Conservation (phyloP, 2,329 filamentous ascomycete genomes). For the Mycosphaerelloides madeirae region DNA sequence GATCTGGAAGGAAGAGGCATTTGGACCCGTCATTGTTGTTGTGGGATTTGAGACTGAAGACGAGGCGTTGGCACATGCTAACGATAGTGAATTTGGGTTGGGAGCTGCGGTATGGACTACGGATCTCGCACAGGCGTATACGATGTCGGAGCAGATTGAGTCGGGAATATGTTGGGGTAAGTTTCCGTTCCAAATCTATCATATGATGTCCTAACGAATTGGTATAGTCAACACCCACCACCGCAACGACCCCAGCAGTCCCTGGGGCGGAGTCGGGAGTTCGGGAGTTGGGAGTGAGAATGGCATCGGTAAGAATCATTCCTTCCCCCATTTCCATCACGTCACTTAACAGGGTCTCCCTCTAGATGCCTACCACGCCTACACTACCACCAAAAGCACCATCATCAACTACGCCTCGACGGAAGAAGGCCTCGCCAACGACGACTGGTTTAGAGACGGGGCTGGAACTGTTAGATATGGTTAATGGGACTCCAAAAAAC, state of each 20-base stretch:
- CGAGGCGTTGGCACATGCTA: slow-evolving; percentile 45
- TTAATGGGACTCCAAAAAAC: no score
- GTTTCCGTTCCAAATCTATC: not conserved
- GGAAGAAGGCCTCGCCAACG: slow-evolving; percentile 48
- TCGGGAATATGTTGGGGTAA: slow-evolving; percentile 62
- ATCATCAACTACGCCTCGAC: slow-evolving; percentile 63
- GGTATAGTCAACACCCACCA: slow-evolving; percentile 53
- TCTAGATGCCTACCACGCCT: slow-evolving; percentile 39
- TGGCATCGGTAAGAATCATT: slow-evolving; percentile 59
- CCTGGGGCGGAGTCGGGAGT: slow-evolving; percentile 62
- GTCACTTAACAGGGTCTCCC: no score
- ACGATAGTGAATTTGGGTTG: slow-evolving; percentile 48
- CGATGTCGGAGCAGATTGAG: slow-evolving; percentile 50
- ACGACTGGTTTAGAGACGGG: slow-evolving; percentile 66
- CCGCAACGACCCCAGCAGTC: slow-evolving; percentile 65
- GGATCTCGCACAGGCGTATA: slow-evolving; percentile 50
- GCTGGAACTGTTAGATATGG: slow-evolving; percentile 57
- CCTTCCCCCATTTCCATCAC: no score
- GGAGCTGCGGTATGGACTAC: slow-evolving; percentile 50
- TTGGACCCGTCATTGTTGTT: slow-evolving; percentile 42
- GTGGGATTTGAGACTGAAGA: slow-evolving; percentile 45
- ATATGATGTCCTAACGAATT: slow-evolving; percentile 11
- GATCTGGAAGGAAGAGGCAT: slow-evolving; percentile 49
- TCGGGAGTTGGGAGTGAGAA: slow-evolving; percentile 69
- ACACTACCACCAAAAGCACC: slow-evolving; percentile 57